These are phyloP conservation scores for Paracamarosporium sp. DNA, from an alignment of 2,329 filamentous ascomycete species.

Conservation along the genomic window DNA sequence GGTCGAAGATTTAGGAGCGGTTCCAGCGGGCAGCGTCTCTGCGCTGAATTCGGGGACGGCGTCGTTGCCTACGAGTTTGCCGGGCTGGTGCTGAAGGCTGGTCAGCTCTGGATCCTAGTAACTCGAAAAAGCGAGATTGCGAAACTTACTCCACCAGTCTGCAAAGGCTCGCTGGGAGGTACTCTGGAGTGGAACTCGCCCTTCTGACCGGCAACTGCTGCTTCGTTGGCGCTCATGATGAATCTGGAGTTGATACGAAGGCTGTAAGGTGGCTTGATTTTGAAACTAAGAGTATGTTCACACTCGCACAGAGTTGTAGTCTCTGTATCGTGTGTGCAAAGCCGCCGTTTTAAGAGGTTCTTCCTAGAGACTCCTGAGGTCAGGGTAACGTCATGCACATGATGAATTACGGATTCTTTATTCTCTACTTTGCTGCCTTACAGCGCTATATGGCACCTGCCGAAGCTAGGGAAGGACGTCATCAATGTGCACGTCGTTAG, in stretches of 20 bases:
- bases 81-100: slow-evolving; percentile 64
- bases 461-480: background rate
- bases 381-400: background rate
- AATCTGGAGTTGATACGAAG: too few species aligned
- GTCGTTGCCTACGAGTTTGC: slow-evolving; percentile 65
- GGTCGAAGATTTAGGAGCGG: slow-evolving; percentile 61
- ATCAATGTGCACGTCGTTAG: background rate
- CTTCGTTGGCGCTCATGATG: slow-evolving; percentile 1
- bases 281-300: too few species aligned
- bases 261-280: background rate
- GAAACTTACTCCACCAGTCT: background rate
- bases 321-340: slow-evolving; percentile 44
- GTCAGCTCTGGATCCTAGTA: background rate
- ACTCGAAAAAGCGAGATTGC: too few species aligned
- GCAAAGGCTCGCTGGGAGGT: background rate
- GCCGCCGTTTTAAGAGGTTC: background rate
- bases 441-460: background rate
- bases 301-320: slow-evolving; percentile 1
- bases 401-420: background rate
- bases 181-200: background rate
- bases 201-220: background rate
- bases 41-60: slow-evolving; percentile 67
- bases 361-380: background rate
- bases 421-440: background rate
- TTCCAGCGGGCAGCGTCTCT: slow-evolving; percentile 66